Evolutionary conservation across 305 asterid species (phyloP), one percentile per base, ranked within the genome.

Genomic region (Plantago rigida): DNA sequence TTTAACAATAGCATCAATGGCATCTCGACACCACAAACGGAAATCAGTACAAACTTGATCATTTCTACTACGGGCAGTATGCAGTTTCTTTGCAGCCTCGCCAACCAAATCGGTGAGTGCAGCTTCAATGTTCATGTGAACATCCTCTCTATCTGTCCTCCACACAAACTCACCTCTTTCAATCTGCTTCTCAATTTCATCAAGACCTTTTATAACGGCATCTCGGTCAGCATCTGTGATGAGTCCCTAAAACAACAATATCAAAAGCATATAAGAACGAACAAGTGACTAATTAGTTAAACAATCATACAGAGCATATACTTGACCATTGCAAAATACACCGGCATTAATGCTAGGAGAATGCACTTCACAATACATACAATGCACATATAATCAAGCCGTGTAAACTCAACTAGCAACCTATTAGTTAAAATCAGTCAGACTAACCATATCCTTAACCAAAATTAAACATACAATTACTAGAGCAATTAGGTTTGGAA

Each of bases 41-140:
- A 92, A 79, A 63, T 86, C 98, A 31, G 98, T 91, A 69, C 83
- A 84, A 63, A 88, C 96, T 86, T 91, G 96, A 78, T 91, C 96
- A 13, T 91, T 88, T 53, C 96, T 74, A 68, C 96, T 92, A 53
- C 98, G 82, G 0, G 96, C 98, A 47, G 98, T 92, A 69, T 92
- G 98, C 34, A 92, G 96, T 81, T 88, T 92, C 80, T 92, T 92
- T 2, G 98, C 98, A 28, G 98, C 88, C 76, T 92, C 98, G 4
- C 98, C 98, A 64, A 92, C 84, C 67, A 92, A 76, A 75, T 92
- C 96, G 0, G 94, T 92, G 36, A 92, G 98, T 0, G 95, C 82
- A 41, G 98, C 98, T 78, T 92, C 98, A 46, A 92, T 92, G 74
- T 92, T 92, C 98, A 92, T 92, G 73, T 88, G 98, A 64, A 92